phyloP scores from a whole-genome alignment of 129 eudicot genomes.

The Ambrosia artemisiifolia region DNA sequence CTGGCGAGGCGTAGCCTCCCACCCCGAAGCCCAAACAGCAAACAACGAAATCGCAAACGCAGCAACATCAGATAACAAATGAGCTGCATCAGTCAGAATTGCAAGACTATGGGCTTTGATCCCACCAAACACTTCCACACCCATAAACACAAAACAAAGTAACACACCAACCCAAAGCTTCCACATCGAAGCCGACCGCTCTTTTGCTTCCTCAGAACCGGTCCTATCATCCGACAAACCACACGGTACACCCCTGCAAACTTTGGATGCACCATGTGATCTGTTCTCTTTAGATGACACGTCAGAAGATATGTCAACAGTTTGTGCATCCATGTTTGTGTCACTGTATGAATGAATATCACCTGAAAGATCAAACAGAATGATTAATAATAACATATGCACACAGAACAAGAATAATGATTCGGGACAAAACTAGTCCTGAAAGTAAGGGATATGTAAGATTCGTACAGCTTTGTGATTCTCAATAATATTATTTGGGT shows the following conservation, averaged over 20 bases:
- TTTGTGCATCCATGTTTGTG: conserved; percentile 44
- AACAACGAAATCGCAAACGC: conserved; percentile 73
- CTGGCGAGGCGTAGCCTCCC: conserved; percentile 74
- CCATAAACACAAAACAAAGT: conserved; percentile 51
- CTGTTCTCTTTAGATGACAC: conserved; percentile 30
- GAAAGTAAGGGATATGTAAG: no score
- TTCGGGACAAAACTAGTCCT: no score
- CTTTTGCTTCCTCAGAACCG: conserved; percentile 49
- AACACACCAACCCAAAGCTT: conserved; percentile 47
- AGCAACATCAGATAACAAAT: conserved; percentile 66
- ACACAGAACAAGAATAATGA: no score
- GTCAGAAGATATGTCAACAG: conserved; percentile 39
- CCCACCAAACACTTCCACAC: conserved; percentile 59
- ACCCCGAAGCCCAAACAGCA: conserved; percentile 68
- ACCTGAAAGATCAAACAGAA: neutral
- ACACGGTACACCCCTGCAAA: conserved; percentile 63
- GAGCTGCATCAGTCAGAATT: conserved; percentile 72
- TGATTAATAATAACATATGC: no score
- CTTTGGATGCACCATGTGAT: conserved; percentile 26
- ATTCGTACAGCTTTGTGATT: no score
- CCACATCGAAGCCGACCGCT: conserved; percentile 60
- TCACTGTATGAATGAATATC: neutral
- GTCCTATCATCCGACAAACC: conserved; percentile 58
- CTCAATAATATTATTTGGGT: no score
- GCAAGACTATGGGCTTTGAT: conserved; percentile 69